Conservation (phyloP, 345 rosid species). For the Boechera retrofracta region DNA sequence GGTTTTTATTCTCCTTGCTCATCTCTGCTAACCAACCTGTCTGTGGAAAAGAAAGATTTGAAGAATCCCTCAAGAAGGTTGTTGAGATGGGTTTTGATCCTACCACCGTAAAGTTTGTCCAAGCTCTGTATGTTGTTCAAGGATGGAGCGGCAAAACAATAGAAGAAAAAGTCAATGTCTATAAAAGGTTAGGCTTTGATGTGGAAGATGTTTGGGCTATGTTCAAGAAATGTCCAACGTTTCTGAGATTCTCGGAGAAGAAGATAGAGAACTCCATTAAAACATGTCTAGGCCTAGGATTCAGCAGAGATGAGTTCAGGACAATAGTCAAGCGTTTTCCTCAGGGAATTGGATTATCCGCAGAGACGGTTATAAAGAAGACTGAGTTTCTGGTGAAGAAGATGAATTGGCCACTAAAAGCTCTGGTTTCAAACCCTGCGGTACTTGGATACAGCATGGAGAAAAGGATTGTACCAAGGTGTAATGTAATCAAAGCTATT, state of each 20-base stretch:
- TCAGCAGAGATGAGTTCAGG: slow-evolving; percentile 38
- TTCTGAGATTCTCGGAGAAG: slow-evolving; percentile 29
- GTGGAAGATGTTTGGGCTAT: slow-evolving; percentile 30
- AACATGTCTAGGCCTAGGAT: slow-evolving; percentile 38
- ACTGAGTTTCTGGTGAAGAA: slow-evolving; percentile 47
- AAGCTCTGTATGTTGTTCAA: slow-evolving; percentile 24
- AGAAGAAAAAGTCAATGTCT: slow-evolving; percentile 5
- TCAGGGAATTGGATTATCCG: not conserved
- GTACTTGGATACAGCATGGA: slow-evolving; percentile 38
- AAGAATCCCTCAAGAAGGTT: slow-evolving; percentile 15
- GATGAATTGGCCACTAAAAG: slow-evolving; percentile 43
- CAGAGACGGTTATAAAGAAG: slow-evolving; percentile 4
- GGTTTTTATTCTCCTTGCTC: not conserved
- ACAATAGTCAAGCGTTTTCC: slow-evolving; percentile 8
- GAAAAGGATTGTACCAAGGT: slow-evolving; percentile 48
- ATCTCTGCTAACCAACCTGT: not conserved
- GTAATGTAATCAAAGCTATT: slow-evolving; percentile 38
- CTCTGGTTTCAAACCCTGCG: slow-evolving; percentile 24
- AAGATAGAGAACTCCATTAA: slow-evolving; percentile 36
- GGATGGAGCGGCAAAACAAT: not conserved
- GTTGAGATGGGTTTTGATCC: slow-evolving; percentile 41
- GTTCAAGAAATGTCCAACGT: slow-evolving; percentile 36
- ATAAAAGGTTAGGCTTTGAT: slow-evolving; percentile 40
- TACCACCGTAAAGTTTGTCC: not conserved
- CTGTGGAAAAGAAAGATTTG: slow-evolving; percentile 1